These are phyloP conservation scores for Candida sanyaensis DNA, from an alignment of 1,139 yeast species.

Conservation along the genomic window DNA sequence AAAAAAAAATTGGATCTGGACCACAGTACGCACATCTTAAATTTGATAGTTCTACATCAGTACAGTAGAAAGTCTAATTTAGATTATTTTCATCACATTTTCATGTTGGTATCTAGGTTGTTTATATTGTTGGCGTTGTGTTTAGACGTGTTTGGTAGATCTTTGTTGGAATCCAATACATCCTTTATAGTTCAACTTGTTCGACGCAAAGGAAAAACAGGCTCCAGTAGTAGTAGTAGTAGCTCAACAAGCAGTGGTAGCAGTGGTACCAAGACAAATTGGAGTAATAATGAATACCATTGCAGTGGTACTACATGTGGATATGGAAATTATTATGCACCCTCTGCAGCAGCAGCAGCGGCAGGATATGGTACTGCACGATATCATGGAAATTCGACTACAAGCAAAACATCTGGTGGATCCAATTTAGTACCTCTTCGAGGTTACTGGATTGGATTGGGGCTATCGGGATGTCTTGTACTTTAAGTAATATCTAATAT, in stretches of 20 bases:
- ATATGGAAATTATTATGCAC: constrained; percentile 14
- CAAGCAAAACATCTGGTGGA: background rate
- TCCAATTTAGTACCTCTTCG: background rate
- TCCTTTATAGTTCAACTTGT: background rate
- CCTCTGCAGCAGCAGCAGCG: constrained; percentile 14
- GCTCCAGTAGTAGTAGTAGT: background rate
- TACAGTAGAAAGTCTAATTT: too few relatives aligned
- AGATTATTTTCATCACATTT: too few relatives aligned
- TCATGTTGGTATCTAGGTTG: background rate
- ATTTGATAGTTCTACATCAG: too few relatives aligned
- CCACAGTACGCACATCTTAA: too few relatives aligned
- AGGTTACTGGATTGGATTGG: background rate
- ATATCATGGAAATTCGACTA: constrained; percentile 7
- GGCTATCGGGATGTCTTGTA: background rate
- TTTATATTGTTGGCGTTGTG: background rate
- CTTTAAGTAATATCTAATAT: background rate
- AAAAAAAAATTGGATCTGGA: too few relatives aligned
- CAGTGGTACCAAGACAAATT: background rate
- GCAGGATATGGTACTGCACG: constrained; percentile 15
- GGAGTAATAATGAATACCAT: constrained; percentile 6
- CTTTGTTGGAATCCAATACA: background rate
- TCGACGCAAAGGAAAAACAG: background rate
- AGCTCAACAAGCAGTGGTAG: background rate
- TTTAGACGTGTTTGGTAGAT: background rate
- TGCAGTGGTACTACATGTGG: constrained; percentile 11